Evolutionary conservation across 140 eudicot species (phyloP).

Genomic region (Stevia rebaudiana): DNA sequence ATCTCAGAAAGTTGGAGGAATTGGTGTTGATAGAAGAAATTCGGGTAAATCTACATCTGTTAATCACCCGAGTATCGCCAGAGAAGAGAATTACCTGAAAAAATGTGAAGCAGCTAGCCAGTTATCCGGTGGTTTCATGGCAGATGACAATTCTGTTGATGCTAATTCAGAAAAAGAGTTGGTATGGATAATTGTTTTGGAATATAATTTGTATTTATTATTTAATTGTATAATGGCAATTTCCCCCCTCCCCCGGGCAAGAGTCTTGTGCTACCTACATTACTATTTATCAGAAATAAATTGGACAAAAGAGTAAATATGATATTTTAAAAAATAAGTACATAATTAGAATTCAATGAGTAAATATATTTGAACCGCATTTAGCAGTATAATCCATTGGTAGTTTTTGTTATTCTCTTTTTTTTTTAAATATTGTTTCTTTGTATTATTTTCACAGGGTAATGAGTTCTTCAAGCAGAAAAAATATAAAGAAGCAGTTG

Average conservation of each 20-base stretch:
- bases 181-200: slow-evolving; percentile 38
- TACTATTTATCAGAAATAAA: background rate
- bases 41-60: slow-evolving; percentile 16
- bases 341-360: slow-evolving; percentile 3
- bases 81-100: slow-evolving; percentile 41
- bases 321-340: background rate
- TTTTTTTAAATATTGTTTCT: background rate
- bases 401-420: background rate
- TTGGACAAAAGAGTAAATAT: background rate
- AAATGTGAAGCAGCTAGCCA: slow-evolving; percentile 44
- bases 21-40: slow-evolving; percentile 28
- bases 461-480: slow-evolving; percentile 81
- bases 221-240: background rate
- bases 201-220: background rate
- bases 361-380: slow-evolving; percentile 1
- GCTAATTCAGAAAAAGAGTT: slow-evolving; percentile 93
- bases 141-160: slow-evolving; percentile 57
- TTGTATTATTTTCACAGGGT: slow-evolving; percentile 45
- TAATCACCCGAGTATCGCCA: slow-evolving; percentile 20
- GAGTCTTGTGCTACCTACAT: background rate
- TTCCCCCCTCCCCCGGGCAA: background rate
- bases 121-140: slow-evolving; percentile 38
- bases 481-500: slow-evolving; percentile 86
- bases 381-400: slow-evolving; percentile 1
- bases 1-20: slow-evolving; percentile 36